A percentile compares a stretch with the other conserved stretches of the same genome.
phyloP scores from a whole-genome alignment of 2,329 filamentous ascomycete genomes.

The Nemania bipapillata region DNA sequence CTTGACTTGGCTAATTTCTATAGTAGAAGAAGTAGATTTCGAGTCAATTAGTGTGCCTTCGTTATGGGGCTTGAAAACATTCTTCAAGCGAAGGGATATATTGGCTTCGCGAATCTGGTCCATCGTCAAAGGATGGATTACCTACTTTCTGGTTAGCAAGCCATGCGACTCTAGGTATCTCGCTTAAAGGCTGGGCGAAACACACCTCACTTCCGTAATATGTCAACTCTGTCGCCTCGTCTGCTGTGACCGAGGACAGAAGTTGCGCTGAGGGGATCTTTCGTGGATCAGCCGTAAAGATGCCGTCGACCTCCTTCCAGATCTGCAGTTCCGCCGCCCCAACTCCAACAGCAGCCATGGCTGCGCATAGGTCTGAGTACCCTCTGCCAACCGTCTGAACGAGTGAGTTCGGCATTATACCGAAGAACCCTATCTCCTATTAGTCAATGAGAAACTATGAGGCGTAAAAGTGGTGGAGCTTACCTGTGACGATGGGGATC shows the following conservation, averaged over 20 bases:
- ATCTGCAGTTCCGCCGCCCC: slow-evolving; percentile 73
- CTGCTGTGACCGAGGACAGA: slow-evolving; percentile 75
- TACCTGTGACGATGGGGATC: slow-evolving; percentile 48
- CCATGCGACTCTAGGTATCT: background rate
- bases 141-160: slow-evolving; percentile 56
- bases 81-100: slow-evolving; percentile 73
- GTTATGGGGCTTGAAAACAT: slow-evolving; percentile 71
- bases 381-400: slow-evolving; percentile 73
- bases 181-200: background rate
- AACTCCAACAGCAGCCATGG: slow-evolving; percentile 73
- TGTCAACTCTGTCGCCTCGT: slow-evolving; percentile 80
- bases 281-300: slow-evolving; percentile 78
- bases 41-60: slow-evolving; percentile 73
- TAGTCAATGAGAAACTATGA: slow-evolving; percentile 10
- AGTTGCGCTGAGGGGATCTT: slow-evolving; percentile 83
- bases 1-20: slow-evolving; percentile 34
- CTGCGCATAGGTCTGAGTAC: slow-evolving; percentile 77
- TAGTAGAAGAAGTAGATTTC: slow-evolving; percentile 28
- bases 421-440: slow-evolving; percentile 71
- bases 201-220: slow-evolving; percentile 69
- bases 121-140: slow-evolving; percentile 85
- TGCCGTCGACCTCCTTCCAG: slow-evolving; percentile 80
- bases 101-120: slow-evolving; percentile 73
- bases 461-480: background rate
- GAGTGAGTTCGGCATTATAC: slow-evolving; percentile 72